Percentiles rank a stretch among this genome's conserved stretches.
Conservation (phyloP, 345 rosid species). For the Corymbia maculata region DNA sequence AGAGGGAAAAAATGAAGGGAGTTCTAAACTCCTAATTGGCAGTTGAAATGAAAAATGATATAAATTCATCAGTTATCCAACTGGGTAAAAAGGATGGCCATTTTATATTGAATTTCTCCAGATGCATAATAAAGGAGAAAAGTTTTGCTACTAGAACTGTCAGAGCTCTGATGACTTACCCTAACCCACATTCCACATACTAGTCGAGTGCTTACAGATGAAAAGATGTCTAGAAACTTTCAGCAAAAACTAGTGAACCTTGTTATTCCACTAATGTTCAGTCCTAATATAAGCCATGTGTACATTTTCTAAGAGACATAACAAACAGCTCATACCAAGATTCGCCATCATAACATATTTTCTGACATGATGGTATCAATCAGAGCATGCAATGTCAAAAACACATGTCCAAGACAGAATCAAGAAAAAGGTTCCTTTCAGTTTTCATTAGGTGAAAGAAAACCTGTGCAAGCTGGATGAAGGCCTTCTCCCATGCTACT, state of each 20-base stretch:
- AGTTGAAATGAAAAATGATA: neutral
- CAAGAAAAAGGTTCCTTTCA: neutral
- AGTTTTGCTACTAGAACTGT: neutral
- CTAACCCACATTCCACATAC: neutral
- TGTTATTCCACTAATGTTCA: neutral
- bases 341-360: neutral
- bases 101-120: neutral
- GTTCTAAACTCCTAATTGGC: neutral
- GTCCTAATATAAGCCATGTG: neutral
- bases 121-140: neutral
- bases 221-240: neutral
- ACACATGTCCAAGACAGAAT: neutral
- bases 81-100: neutral
- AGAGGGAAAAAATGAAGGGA: neutral
- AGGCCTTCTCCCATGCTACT: constrained; percentile 96
- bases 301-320: neutral
- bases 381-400: neutral
- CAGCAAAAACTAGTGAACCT: neutral
- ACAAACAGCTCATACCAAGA: neutral
- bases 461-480: constrained; percentile 84
- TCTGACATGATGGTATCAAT: neutral
- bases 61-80: neutral
- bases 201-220: neutral
- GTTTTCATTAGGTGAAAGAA: neutral
- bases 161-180: neutral